Percentiles rank a stretch among this genome's conserved stretches.
These are phyloP conservation scores for Cyclocybe cylindracea DNA, from an alignment of 768 basidiomycete genomes.

Conservation along the genomic window DNA sequence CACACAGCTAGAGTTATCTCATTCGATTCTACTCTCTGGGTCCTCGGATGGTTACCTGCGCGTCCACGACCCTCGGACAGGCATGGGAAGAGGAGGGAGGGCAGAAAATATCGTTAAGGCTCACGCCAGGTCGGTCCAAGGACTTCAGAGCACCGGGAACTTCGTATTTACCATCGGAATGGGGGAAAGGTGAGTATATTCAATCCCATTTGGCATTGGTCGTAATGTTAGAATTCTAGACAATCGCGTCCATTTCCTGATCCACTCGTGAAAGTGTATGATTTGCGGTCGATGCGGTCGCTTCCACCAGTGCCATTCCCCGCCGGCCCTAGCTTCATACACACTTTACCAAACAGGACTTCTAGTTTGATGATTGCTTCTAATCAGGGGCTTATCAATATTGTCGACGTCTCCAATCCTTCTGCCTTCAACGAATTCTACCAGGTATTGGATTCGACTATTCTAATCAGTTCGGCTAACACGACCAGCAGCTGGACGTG, in stretches of 20 bases:
- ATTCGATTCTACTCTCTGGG: constrained; percentile 66
- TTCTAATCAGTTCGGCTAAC: neutral
- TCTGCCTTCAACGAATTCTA: constrained; percentile 73
- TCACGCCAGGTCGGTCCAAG: constrained; percentile 81
- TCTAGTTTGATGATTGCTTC: constrained; percentile 78
- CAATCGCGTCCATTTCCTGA: constrained; percentile 88
- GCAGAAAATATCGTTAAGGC: constrained; percentile 67
- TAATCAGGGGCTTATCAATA: constrained; percentile 79
- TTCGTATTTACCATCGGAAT: constrained; percentile 86
- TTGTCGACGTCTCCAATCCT: constrained; percentile 78
- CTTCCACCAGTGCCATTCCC: constrained; percentile 88
- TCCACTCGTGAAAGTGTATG: constrained; percentile 91
- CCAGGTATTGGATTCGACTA: constrained; percentile 51
- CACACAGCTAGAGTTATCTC: constrained; percentile 66
- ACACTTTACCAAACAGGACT: constrained; percentile 73
- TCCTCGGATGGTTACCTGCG: constrained; percentile 75
- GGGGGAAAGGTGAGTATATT: constrained; percentile 64
- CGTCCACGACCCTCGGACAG: constrained; percentile 70
- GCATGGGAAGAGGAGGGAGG: constrained; percentile 44
- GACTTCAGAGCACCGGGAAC: constrained; percentile 78
- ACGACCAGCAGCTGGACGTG: constrained; percentile 56
- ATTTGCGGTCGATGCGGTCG: constrained; percentile 79
- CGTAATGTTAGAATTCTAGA: constrained; percentile 40
- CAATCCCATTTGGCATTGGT: neutral
- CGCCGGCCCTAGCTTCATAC: constrained; percentile 83